These are phyloP conservation scores for Sporothrix variecibatus DNA, from an alignment of 2,329 filamentous ascomycete genomes.

Conservation along the genomic window DNA sequence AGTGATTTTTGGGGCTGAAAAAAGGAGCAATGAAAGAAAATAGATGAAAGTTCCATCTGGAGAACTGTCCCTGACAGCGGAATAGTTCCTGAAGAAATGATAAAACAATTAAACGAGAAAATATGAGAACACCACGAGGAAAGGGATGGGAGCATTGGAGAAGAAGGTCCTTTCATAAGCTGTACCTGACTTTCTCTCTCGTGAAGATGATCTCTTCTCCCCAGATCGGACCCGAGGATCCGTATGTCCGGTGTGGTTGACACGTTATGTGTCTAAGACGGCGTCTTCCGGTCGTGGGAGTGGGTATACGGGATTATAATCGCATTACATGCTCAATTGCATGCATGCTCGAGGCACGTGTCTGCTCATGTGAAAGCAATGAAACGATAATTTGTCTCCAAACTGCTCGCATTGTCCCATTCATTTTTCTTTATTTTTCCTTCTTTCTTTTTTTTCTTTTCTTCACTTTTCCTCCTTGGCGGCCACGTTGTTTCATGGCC, in stretches of 20 bases:
- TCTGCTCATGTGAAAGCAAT: background rate
- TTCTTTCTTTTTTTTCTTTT: background rate
- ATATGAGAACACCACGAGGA: background rate
- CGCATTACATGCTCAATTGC: too few species aligned
- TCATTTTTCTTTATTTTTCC: background rate
- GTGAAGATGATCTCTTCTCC: background rate
- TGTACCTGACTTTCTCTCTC: background rate
- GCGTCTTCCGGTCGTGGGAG: background rate
- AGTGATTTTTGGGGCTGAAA: background rate
- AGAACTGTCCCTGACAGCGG: background rate
- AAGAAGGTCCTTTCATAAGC: too few species aligned
- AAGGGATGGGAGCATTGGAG: background rate
- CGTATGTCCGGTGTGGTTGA: background rate
- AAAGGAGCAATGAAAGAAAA: background rate
- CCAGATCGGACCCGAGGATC: background rate
- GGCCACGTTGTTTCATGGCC: background rate
- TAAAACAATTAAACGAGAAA: background rate
- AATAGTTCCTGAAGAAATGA: background rate
- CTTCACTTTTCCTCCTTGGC: background rate
- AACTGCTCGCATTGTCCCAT: background rate
- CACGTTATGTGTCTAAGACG: background rate
- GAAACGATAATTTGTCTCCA: background rate
- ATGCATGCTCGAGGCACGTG: background rate
- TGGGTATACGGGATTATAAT: background rate
- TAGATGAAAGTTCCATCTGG: background rate